Base-by-base conservation (phyloP, 495 filamentous ascomycete species). In the Penicillium angulare region DNA sequence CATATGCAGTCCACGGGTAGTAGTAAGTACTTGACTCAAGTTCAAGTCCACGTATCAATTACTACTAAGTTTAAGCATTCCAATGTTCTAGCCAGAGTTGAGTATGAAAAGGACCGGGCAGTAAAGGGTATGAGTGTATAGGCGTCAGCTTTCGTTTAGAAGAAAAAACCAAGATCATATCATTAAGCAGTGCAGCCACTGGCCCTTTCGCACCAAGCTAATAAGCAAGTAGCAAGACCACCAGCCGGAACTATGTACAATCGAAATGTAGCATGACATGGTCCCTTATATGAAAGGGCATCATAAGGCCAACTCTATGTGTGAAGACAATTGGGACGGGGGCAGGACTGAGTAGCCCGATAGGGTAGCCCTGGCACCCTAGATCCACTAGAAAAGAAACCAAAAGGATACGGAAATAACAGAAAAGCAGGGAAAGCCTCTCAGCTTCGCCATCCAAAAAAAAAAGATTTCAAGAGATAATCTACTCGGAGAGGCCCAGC, bases 401-500 rank as follows among this genome's bases (percentile, higher is more conserved):
- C 22, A 33, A 31, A 44, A 51, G 5, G 31, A 38, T n/a, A 31
- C 1, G 8, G 16, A 12, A 1, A 44, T 5, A 41, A n/a, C 16
- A n/a, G 33, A n/a, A 36, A 1, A 29, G 6, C 26, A 29, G 26
- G 15, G 33, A 3, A 7, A 13, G 34, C 34, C 16, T 20, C 15
- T 18, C 34, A 9, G 15, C 16, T 17, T 18, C 9, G 16, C 16
- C 34, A n/a, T n/a, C n/a, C n/a, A n/a, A n/a, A n/a, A n/a, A n/a
- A 38, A 20, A 38, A 13, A 35, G 33, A 20, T 38, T 18, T 38
- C 17, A 18, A 17, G n/a, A 3, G 5, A 34, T 2, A 7, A 22
- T 39, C 35, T 57, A 68, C 44, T 60, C 62, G 20, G 49, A 53
- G 18, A 75, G 35, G 6, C 74, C 74, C 5, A 78, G 60, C 8